phyloP scores from a whole-genome alignment of 441 rosid species.

The Melastoma candidum region DNA sequence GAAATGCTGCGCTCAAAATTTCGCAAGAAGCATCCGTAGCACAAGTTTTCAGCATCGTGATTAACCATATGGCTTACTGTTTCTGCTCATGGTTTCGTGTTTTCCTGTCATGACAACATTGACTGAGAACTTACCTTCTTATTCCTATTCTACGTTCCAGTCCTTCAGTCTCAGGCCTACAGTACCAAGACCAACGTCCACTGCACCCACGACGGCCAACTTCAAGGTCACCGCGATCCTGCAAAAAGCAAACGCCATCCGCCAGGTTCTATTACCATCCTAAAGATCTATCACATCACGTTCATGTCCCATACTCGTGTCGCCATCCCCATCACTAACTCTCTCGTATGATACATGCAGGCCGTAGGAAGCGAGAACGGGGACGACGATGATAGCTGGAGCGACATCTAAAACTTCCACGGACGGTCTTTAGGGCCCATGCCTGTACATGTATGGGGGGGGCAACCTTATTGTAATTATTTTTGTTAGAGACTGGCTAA shows the following conservation, averaged over 20 bases:
- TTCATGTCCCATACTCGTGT: neutral
- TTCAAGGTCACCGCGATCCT: conserved; percentile 63
- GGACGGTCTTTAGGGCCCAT: neutral
- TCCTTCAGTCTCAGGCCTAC: conserved; percentile 61
- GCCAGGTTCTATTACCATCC: conserved; percentile 46
- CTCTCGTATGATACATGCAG: conserved; percentile 23
- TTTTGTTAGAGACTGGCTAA: too few species aligned
- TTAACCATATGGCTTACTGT: too few species aligned
- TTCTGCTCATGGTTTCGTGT: too few species aligned
- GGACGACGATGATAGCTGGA: conserved; percentile 64
- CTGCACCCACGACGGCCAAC: conserved; percentile 33
- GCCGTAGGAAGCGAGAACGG: conserved; percentile 73
- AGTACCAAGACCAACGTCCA: conserved; percentile 26
- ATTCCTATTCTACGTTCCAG: conserved; percentile 23
- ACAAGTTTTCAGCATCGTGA: too few species aligned
- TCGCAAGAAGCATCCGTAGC: too few species aligned
- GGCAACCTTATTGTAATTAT: too few species aligned
- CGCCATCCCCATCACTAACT: neutral
- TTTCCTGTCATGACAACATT: too few species aligned
- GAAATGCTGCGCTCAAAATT: too few species aligned
- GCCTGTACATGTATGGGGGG: conserved; percentile 4
- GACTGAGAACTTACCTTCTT: neutral
- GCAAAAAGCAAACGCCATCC: conserved; percentile 89
- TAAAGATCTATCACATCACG: neutral
- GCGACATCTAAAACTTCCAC: conserved; percentile 40